Evolutionary conservation across 805 yeast species (phyloP), one percentile per base, ranked within the genome.

Genomic region (Cyberlindnera lachancei): DNA sequence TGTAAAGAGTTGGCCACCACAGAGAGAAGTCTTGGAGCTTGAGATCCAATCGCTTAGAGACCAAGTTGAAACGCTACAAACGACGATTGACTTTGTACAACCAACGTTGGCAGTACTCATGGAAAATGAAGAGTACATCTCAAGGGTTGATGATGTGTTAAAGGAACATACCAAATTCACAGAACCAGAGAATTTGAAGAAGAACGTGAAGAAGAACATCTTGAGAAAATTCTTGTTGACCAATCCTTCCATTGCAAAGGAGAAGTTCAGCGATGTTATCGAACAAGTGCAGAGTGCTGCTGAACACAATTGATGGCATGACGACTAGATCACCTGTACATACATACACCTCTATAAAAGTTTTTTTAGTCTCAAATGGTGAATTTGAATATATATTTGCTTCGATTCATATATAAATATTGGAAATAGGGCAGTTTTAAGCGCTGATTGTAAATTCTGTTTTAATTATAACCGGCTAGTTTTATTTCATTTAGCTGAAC

Each of bases 131-230:
- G 61, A 57, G 15, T 50, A 55, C 32, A 57, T 55, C 32, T 63
- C 50, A 20, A 54, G 54, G 22, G 64, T 66, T 18, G 53, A 58
- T 28, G 40, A 44, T 23, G 60, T 69, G 23, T 48, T 65, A 17
- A 35, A 41, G 22, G 52, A 50, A 24, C 46, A 64, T 31, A 64
- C 68, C 9, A 54, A 48, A 34, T n/a, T n/a, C n/a, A 42, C 52
- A 35, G 56, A 64, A 20, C 68, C 71, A 7, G 56, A 61, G 14
- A 23, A 37, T 18, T 44, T 70, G 41, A 69, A 72, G 51, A 62
- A 61, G 31, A 66, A 67, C 53, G 73, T 78, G 15, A 75, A 68
- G 51, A 84, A 82, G 63, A 87, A 87, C 55, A 57, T 84, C 28
- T 56, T 83, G 45, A 70, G 86, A 52, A 83, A 81, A 57, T 78